These are phyloP conservation scores for Nannochloropsis limnetica DNA, from an alignment of 352 stramenopile genomes.

Conservation along the genomic window DNA sequence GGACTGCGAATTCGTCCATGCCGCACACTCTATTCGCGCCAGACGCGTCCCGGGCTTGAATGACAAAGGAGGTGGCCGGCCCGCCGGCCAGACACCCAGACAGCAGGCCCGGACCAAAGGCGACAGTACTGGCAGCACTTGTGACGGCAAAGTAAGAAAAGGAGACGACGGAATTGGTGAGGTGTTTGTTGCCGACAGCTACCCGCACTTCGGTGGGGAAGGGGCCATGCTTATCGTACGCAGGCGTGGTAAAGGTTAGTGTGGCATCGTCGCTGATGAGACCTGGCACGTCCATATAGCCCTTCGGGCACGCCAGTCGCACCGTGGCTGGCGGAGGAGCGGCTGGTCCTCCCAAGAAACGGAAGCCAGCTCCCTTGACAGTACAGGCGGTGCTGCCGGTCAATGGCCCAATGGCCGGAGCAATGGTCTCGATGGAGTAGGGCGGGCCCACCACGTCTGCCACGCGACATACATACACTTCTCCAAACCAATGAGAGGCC, in stretches of 20 bases:
- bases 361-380: conserved; percentile 81
- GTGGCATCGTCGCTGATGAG: conserved; percentile 69
- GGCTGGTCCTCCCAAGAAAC: conserved; percentile 57
- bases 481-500: conserved; percentile 80
- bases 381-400: conserved; percentile 79
- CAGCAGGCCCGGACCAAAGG: conserved; percentile 83
- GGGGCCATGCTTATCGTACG: conserved; percentile 83
- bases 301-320: conserved; percentile 81
- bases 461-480: conserved; percentile 80
- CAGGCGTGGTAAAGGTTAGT: conserved; percentile 77
- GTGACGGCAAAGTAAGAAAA: conserved; percentile 90
- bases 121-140: conserved; percentile 72
- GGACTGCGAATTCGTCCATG: conserved; percentile 77
- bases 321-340: conserved; percentile 57
- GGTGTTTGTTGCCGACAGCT: conserved; percentile 73
- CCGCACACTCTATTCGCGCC: conserved; percentile 68
- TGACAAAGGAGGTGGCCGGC: conserved; percentile 73
- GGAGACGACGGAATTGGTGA: conserved; percentile 80
- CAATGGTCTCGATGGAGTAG: conserved; percentile 81
- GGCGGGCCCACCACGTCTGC: conserved; percentile 85
- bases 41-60: conserved; percentile 61
- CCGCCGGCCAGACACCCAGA: conserved; percentile 54
- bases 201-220: conserved; percentile 69
- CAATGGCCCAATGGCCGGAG: conserved; percentile 79
- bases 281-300: conserved; percentile 77